A percentile compares a stretch with the other conserved stretches of the same genome.
These are phyloP conservation scores for Suillus americanus DNA, from an alignment of 768 basidiomycete species.

Conservation along the genomic window DNA sequence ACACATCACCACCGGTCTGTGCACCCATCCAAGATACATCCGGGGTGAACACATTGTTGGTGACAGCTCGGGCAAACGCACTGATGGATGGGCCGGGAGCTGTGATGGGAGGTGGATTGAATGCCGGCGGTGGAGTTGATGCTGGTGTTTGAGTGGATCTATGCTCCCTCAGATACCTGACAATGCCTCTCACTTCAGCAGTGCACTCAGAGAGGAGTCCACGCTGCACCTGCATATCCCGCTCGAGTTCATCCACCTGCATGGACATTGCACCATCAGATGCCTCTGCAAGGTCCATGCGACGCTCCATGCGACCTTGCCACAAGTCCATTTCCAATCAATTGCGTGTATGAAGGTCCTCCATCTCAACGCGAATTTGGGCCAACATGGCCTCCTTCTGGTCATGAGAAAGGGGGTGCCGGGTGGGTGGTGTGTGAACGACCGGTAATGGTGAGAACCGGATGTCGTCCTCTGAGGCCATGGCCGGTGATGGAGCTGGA, in stretches of 20 bases:
- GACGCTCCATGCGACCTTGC: too few species aligned
- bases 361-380: neutral
- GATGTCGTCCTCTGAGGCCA: too few species aligned
- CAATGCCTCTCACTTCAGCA: neutral
- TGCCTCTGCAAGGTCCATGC: too few species aligned
- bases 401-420: neutral
- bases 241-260: too few species aligned
- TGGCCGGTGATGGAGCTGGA: too few species aligned
- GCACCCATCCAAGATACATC: too few species aligned
- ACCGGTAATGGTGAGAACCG: neutral
- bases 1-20: too few species aligned
- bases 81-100: too few species aligned
- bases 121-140: neutral
- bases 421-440: neutral
- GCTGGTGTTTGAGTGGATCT: neutral
- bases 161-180: neutral
- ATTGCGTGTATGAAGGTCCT: neutral
- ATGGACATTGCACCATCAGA: too few species aligned
- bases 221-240: neutral
- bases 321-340: too few species aligned
- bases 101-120: neutral
- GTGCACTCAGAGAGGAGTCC: neutral
- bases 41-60: too few species aligned
- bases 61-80: too few species aligned
- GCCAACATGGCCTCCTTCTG: neutral